phyloP scores from a whole-genome alignment of 768 basidiomycete species.

The Boletellus emodensis region DNA sequence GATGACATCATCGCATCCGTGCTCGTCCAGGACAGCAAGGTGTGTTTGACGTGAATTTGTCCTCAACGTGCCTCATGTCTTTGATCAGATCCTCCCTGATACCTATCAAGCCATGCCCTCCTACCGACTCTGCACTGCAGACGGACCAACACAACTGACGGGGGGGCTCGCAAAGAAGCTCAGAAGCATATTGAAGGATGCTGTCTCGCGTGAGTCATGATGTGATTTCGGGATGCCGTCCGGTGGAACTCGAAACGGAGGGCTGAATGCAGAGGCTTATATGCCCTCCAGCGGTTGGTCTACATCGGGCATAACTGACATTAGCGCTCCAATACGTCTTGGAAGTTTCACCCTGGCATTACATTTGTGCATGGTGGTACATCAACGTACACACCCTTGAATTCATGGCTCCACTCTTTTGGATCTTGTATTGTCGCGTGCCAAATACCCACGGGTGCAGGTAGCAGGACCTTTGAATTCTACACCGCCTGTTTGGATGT shows the following conservation, averaged over 20 bases:
- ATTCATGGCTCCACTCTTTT: neutral
- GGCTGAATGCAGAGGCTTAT: neutral
- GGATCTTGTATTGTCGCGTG: neutral
- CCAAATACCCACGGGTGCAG: too few relatives aligned
- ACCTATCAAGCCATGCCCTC: constrained; percentile 85
- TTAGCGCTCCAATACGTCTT: neutral
- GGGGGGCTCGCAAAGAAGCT: constrained; percentile 58
- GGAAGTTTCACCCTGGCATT: too few relatives aligned
- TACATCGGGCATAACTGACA: neutral
- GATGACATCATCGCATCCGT: constrained; percentile 83
- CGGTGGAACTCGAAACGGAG: neutral
- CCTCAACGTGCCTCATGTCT: neutral
- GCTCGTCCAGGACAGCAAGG: constrained; percentile 65
- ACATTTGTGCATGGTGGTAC: neutral
- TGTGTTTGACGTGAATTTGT: constrained; percentile 20
- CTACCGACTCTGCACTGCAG: constrained; percentile 73
- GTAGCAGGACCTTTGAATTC: too few relatives aligned
- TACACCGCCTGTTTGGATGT: too few relatives aligned
- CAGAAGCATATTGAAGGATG: constrained; percentile 33
- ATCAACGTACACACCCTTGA: neutral
- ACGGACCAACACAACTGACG: constrained; percentile 67
- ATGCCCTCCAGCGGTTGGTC: too few relatives aligned
- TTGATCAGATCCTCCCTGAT: constrained; percentile 53
- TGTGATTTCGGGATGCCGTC: too few relatives aligned
- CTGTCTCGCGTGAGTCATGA: constrained; percentile 31